Percentiles rank a stretch among this genome's conserved stretches.
Conservation (phyloP, 371 early-diverging fungal species). For the Smittium mucronatum region DNA sequence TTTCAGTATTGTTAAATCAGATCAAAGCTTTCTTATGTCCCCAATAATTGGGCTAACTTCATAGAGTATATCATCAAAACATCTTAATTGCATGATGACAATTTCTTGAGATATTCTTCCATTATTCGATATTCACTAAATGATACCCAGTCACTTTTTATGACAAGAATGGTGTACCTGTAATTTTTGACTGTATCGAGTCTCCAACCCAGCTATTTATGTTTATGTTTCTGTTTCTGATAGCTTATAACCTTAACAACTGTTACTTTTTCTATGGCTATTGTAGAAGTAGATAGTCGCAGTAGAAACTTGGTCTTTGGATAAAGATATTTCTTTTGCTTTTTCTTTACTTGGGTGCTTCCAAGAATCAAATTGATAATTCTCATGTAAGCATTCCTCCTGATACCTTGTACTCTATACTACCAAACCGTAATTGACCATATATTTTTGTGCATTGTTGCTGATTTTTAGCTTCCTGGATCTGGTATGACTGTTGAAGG, state of each 20-base stretch:
- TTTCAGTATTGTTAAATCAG: slow-evolving; percentile 1
- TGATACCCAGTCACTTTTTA: slow-evolving; percentile 6
- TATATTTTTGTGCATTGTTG: background rate
- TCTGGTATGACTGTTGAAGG: background rate
- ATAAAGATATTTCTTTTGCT: background rate
- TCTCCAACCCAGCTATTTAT: slow-evolving; percentile 5
- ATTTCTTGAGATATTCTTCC: slow-evolving; percentile 10
- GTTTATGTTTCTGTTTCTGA: slow-evolving; percentile 2
- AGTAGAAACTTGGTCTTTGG: background rate
- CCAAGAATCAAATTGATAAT: background rate
- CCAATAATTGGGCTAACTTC: slow-evolving; percentile 9
- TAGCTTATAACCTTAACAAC: slow-evolving; percentile 8
- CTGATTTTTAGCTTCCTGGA: background rate
- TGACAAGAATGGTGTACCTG: slow-evolving; percentile 7
- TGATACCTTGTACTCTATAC: background rate
- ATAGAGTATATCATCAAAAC: slow-evolving; percentile 6
- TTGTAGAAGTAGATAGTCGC: background rate
- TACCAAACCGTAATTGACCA: background rate
- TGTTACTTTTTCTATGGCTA: slow-evolving; percentile 1
- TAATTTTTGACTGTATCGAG: slow-evolving; percentile 10
- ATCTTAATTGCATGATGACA: slow-evolving; percentile 1
- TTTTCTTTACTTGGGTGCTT: background rate
- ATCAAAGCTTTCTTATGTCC: slow-evolving; percentile 5
- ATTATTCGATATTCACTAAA: slow-evolving; percentile 6
- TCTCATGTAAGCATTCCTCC: background rate